phyloP scores from a whole-genome alignment of 2,329 filamentous ascomycete genomes.

The Nakataea oryzae region DNA sequence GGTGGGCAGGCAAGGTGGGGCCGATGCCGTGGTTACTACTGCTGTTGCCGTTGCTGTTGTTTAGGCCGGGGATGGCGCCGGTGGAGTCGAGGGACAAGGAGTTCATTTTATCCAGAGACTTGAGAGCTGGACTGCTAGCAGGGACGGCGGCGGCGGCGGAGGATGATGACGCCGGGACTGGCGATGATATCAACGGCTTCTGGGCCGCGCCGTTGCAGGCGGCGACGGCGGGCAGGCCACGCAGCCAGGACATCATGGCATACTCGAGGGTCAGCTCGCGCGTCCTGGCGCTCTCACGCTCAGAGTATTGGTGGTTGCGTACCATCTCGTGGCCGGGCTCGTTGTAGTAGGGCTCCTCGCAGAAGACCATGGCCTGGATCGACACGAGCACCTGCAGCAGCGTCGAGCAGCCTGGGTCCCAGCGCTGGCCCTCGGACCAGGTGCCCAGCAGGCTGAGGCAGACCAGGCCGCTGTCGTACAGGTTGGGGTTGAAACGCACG shows the following conservation, averaged over 20 bases:
- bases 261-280: conserved; percentile 15
- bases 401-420: conserved; percentile 35
- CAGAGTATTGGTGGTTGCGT: conserved; percentile 9
- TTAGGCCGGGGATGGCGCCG: not conserved
- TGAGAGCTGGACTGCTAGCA: not conserved
- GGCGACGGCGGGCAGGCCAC: conserved; percentile 4
- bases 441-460: conserved; percentile 39
- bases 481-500: conserved; percentile 37
- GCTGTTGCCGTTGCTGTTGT: not conserved
- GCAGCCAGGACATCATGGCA: conserved; percentile 19
- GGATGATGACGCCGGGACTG: too few relatives aligned
- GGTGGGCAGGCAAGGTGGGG: too few relatives aligned
- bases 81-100: too few relatives aligned
- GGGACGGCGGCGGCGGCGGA: not conserved
- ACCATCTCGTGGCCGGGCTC: conserved; percentile 31
- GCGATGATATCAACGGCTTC: not conserved
- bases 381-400: conserved; percentile 42
- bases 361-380: conserved; percentile 48
- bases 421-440: conserved; percentile 30
- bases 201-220: too few relatives aligned
- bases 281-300: conserved; percentile 18
- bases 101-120: not conserved
- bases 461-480: conserved; percentile 37
- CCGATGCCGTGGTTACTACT: not conserved
- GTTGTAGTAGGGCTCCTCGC: conserved; percentile 41